A percentile compares a stretch with the other conserved stretches of the same genome.
Evolutionary conservation across 179 eudicot species (phyloP).

Genomic region (Vitellaria paradoxa): DNA sequence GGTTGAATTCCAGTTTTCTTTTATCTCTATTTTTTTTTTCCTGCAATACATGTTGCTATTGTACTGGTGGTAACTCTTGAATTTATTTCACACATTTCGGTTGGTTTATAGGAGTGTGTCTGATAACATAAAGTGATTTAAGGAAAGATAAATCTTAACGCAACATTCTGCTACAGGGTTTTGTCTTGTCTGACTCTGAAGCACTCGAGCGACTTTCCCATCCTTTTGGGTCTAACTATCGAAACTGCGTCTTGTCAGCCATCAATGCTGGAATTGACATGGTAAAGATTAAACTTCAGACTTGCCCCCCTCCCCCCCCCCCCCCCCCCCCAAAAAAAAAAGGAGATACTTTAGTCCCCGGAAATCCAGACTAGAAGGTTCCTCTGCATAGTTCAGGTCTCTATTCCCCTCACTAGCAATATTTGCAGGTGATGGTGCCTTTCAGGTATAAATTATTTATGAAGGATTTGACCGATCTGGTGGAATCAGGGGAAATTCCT

Average conservation of each 20-base stretch:
- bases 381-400: slow-evolving; percentile 5
- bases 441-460: slow-evolving; percentile 50
- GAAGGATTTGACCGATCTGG: slow-evolving; percentile 54
- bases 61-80: too few species aligned
- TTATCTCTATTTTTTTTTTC: not conserved
- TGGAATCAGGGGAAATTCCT: slow-evolving; percentile 62
- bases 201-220: slow-evolving; percentile 66
- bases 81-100: not conserved
- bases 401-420: slow-evolving; percentile 10
- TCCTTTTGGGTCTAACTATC: slow-evolving; percentile 65
- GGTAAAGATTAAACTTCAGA: slow-evolving; percentile 40
- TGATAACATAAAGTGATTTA: not conserved
- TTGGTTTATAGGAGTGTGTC: not conserved
- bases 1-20: slow-evolving; percentile 7
- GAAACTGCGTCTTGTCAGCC: slow-evolving; percentile 47
- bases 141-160: not conserved
- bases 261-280: slow-evolving; percentile 91
- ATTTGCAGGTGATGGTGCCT: slow-evolving; percentile 85
- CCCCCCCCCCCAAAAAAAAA: too few species aligned
- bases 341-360: not conserved
- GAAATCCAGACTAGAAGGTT: not conserved
- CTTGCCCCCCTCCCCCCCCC: too few species aligned
- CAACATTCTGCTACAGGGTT: slow-evolving; percentile 48
- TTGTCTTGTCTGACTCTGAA: slow-evolving; percentile 81
- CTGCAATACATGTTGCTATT: too few species aligned